Evolutionary conservation across 352 stramenopile species (phyloP).

Genomic region (Halophytophthora polymorphica): DNA sequence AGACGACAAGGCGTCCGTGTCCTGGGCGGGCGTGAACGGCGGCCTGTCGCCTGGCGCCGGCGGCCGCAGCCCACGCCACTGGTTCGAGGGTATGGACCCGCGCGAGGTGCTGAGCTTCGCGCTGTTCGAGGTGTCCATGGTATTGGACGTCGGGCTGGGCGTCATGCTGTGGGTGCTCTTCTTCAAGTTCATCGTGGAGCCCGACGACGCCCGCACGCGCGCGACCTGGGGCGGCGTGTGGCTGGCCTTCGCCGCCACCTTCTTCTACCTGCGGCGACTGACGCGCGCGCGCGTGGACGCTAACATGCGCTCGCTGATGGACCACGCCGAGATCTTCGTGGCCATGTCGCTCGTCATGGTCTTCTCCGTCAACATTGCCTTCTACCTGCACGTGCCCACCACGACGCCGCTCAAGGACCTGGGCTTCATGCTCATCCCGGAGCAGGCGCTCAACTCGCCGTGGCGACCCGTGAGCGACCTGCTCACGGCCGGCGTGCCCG

Average conservation of each 20-base stretch:
- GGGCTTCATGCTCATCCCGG: slow-evolving; percentile 73
- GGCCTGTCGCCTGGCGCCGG: slow-evolving; percentile 10
- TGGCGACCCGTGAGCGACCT: slow-evolving; percentile 70
- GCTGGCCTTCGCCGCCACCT: slow-evolving; percentile 40
- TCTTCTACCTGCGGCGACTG: slow-evolving; percentile 46
- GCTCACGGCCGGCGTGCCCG: slow-evolving; percentile 52
- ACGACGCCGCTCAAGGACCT: slow-evolving; percentile 57
- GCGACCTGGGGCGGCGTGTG: slow-evolving; percentile 51
- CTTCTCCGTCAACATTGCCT: slow-evolving; percentile 69
- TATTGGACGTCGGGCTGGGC: slow-evolving; percentile 37
- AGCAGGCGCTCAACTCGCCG: slow-evolving; percentile 48
- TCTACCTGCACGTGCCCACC: slow-evolving; percentile 65
- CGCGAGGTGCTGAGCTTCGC: slow-evolving; percentile 43
- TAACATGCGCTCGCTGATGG: slow-evolving; percentile 37
- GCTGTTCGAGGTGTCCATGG: slow-evolving; percentile 39
- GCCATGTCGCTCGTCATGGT: slow-evolving; percentile 62
- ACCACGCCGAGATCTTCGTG: slow-evolving; percentile 72
- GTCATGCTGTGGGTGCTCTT: slow-evolving; percentile 61
- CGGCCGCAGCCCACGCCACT: slow-evolving; percentile 19
- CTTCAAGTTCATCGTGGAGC: slow-evolving; percentile 65
- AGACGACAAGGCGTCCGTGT: slow-evolving; percentile 26
- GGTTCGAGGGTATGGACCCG: slow-evolving; percentile 34
- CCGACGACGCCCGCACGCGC: slow-evolving; percentile 38
- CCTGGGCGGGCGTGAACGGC: slow-evolving; percentile 13
- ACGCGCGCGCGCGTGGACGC: slow-evolving; percentile 39